Base-by-base conservation (phyloP, 2,329 filamentous ascomycete species). In the Aspergillus costaricaensis region DNA sequence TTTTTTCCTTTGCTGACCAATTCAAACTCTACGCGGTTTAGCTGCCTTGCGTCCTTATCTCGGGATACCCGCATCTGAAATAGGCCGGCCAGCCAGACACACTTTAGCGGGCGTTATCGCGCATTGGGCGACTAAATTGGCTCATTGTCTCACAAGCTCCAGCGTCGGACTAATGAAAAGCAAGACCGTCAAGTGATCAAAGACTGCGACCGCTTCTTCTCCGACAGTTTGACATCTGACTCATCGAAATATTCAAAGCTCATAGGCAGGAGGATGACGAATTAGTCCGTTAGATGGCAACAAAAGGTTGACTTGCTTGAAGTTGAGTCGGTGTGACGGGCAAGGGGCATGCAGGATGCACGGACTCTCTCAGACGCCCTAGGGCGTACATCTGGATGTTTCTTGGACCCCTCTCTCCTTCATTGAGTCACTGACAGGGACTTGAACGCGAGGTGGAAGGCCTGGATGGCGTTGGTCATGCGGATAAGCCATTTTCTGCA, bases 321-420 rank as follows among this genome's bases (percentile, higher is more conserved):
- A 55, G 39, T 17, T 10, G 30, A 49, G 57, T 59, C 50, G 41
- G 57, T 55, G 57, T 59, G 57, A 59, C 52, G 23, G 30, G 57
- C 39, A 48, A 59, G 50, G 50, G 44, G 43, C 14, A 38, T 59
- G 50, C 57, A 59, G 50, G 39, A 55, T 38, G 39, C 50, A 59
- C 39, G 41, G 57, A 58, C 53, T 32, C 15, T 27, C n/a, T n/a
- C 47, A 27, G 32, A n/a, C 39, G n/a, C n/a, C n/a, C 53, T 25
- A 39, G 43, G 17, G 6, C 21, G 32, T 53, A 32, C 30, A 38
- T 53, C 4, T 53, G n/a, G 8, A 12, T 47, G 7, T 17, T 19
- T 47, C 10, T 25, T 21, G 21, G 32, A 19, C 39, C 39, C 39
- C 30, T 25, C 32, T 32, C 50, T n/a, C 19, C 23, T n/a, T 32